Conservation (phyloP, 1,139 yeast species). For the Pneumocystis sp. region DNA sequence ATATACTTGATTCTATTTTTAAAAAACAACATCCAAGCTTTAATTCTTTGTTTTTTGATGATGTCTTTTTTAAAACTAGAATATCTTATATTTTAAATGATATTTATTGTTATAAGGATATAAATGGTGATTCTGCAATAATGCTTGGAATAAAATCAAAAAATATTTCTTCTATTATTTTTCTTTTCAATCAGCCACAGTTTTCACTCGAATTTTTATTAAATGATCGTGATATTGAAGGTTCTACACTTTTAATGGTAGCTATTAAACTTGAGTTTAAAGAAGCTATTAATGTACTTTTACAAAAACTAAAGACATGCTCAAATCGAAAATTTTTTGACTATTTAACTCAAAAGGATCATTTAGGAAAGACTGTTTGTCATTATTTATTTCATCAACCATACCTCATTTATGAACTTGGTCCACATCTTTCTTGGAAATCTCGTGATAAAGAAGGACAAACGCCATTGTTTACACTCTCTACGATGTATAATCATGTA, state of each 20-base stretch:
- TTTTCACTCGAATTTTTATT: not conserved
- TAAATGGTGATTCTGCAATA: constrained; percentile 51
- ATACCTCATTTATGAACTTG: constrained; percentile 39
- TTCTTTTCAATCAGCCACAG: constrained; percentile 2
- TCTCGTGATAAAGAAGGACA: constrained; percentile 51
- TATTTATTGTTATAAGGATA: constrained; percentile 38
- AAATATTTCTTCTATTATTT: not conserved
- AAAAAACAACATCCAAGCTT: not conserved
- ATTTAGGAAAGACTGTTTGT: constrained; percentile 44
- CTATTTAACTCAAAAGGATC: constrained; percentile 41
- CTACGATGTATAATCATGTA: constrained; percentile 69
- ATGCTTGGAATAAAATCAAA: constrained; percentile 16
- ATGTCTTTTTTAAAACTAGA: constrained; percentile 12
- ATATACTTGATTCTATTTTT: constrained; percentile 9
- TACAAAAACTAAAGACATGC: constrained; percentile 15
- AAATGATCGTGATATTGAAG: not conserved
- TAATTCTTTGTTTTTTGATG: constrained; percentile 8
- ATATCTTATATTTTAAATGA: constrained; percentile 27
- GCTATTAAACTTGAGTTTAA: not conserved
- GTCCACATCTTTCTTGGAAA: constrained; percentile 54
- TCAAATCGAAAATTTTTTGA: constrained; percentile 28
- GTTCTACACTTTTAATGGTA: not conserved
- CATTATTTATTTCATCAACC: constrained; percentile 49
- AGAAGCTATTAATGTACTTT: constrained; percentile 9
- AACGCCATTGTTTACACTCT: constrained; percentile 64